Evolutionary conservation across 129 eudicot genomes (phyloP).

Genomic region (Logfia minima): DNA sequence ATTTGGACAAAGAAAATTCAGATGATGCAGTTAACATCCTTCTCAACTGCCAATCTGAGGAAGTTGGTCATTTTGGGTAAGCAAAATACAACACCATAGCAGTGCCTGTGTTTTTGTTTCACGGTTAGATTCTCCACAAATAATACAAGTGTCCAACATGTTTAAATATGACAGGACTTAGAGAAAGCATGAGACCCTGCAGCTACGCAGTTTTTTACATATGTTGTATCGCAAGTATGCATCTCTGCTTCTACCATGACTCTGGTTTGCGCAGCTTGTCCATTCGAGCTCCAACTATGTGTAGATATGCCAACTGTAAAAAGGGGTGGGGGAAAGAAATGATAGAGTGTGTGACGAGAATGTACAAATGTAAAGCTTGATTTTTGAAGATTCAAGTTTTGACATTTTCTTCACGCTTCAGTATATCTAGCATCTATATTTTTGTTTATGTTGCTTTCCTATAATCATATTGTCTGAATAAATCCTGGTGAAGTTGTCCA

Average conservation of each 20-base stretch:
- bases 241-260: constrained; percentile 33
- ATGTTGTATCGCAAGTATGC: constrained; percentile 36
- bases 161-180: constrained; percentile 34
- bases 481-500: background rate
- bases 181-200: constrained; percentile 21
- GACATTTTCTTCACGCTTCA: constrained; percentile 11
- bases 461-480: background rate
- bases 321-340: constrained; percentile 15
- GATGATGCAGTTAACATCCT: constrained; percentile 37
- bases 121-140: background rate
- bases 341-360: constrained; percentile 11
- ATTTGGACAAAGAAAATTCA: constrained; percentile 47
- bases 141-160: background rate
- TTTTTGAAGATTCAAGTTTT: constrained; percentile 39
- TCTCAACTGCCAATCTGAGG: constrained; percentile 43
- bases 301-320: constrained; percentile 33
- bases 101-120: background rate
- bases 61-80: constrained; percentile 49
- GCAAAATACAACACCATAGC: constrained; percentile 1
- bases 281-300: constrained; percentile 23
- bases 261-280: constrained; percentile 31
- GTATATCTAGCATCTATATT: background rate
- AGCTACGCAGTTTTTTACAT: constrained; percentile 25
- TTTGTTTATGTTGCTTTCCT: constrained; percentile 1
- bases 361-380: constrained; percentile 35